Evolutionary conservation across 78 protist genomes (phyloP), one percentile per base, ranked within the genome.

Genomic region (Bodo saltans): DNA sequence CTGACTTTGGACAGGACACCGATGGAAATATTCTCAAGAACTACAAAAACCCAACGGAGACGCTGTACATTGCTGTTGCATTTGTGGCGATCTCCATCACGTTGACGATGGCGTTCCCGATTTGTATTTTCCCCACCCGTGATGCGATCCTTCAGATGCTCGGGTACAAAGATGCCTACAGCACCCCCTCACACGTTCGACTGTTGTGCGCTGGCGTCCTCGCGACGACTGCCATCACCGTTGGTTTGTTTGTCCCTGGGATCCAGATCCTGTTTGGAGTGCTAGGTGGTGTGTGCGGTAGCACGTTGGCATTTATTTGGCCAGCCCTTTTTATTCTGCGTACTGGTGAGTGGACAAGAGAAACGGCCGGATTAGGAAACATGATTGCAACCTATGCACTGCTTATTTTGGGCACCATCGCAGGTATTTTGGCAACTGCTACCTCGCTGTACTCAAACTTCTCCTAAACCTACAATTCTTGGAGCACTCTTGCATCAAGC

Each of bases 31-130:
- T 81, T 26, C 35, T 81, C 42, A 81, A 81, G 72, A 81, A 68
- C 68, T 53, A 42, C 42, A 28, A 71, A 8, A 8, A 81, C 8
- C 81, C 81, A 27, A 3, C 52, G 11, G 33, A 2, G 27, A 70
- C 12, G 4, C 39, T 12, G 3, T 81, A n/a, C 35, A 2, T 81
- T 1, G 78, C 37, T 3, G 39, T 68, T 26, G 85, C 78, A 29
- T 71, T 69, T 27, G 73, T 81, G 30, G 85, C 85, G 25, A 71
- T 81, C 73, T 12, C 85, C 11, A 25, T 81, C 25, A 81, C 85
- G 12, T 71, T 81, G 12, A 32, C 35, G 32, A 32, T 81, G 34
- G 73, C 85, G 1, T 81, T 71, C 41, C 85, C 85, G 35, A 2
- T 81, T 38, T 72, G 12, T 33, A 32, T 70, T 35, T 81, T 81